Percentiles rank a stretch among this genome's conserved stretches.
phyloP scores from a whole-genome alignment of 805 yeast genomes.

The Saccharomycopsis microspora region DNA sequence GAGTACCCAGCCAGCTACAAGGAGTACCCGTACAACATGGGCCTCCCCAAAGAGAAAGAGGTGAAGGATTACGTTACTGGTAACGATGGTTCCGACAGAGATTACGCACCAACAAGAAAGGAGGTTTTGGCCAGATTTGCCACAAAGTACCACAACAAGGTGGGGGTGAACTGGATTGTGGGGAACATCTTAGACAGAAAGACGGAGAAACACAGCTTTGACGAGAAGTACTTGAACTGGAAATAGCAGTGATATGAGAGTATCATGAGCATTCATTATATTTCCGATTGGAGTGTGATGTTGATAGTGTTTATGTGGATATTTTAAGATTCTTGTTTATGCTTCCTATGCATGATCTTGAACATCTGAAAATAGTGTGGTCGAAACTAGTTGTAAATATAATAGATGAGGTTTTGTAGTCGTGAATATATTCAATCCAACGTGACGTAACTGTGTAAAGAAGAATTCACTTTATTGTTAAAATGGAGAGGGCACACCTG shows the following conservation, averaged over 20 bases:
- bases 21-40: conserved; percentile 54
- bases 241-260: conserved; percentile 1
- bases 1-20: conserved; percentile 8
- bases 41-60: conserved; percentile 65
- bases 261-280: neutral
- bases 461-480: too few species aligned
- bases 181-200: conserved; percentile 36
- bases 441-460: neutral
- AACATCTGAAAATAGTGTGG: too few species aligned
- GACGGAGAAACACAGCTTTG: conserved; percentile 14
- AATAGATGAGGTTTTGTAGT: neutral
- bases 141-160: conserved; percentile 34
- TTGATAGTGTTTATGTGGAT: too few species aligned
- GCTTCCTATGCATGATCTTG: too few species aligned
- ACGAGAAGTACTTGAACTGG: conserved; percentile 15
- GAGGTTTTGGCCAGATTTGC: conserved; percentile 61
- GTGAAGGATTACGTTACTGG: conserved; percentile 61
- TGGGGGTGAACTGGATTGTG: conserved; percentile 54
- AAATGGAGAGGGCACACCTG: too few species aligned
- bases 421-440: neutral
- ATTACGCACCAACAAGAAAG: conserved; percentile 53
- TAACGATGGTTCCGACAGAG: conserved; percentile 49
- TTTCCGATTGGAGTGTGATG: too few species aligned
- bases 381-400: neutral
- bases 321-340: too few species aligned